Evolutionary conservation across 192 early-diverging fungal species (phyloP).

Genomic region (Backusella australiensis): DNA sequence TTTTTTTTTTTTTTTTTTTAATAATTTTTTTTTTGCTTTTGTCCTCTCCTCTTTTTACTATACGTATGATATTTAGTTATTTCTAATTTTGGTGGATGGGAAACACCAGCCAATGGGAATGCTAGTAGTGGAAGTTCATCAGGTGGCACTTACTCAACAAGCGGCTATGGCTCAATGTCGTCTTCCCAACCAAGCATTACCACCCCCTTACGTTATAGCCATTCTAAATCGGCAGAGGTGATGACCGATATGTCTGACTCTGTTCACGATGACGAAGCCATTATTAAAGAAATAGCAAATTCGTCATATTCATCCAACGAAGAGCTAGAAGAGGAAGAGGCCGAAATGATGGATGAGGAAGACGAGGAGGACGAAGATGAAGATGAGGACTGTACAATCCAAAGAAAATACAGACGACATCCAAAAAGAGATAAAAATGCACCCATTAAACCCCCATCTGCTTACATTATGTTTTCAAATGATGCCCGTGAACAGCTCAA

Average conservation of each 20-base stretch:
- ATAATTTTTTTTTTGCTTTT: background rate
- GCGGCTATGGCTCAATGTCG: slow-evolving; percentile 15
- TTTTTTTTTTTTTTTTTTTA: background rate
- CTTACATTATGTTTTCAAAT: slow-evolving; percentile 45
- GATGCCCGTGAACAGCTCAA: slow-evolving; percentile 37
- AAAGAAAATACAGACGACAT: slow-evolving; percentile 43
- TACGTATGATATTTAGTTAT: background rate
- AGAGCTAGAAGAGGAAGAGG: slow-evolving; percentile 17
- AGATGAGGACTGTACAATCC: background rate
- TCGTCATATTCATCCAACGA: slow-evolving; percentile 16
- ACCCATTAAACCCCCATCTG: slow-evolving; percentile 41
- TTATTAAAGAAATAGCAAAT: background rate
- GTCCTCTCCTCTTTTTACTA: background rate
- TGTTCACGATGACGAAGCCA: background rate
- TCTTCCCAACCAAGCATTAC: slow-evolving; percentile 3
- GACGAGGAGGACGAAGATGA: background rate
- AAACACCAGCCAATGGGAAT: background rate
- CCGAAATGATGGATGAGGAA: background rate
- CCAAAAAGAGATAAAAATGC: slow-evolving; percentile 43
- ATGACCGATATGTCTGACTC: background rate
- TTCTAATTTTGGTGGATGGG: background rate
- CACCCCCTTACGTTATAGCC: background rate
- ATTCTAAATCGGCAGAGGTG: background rate
- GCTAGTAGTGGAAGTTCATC: slow-evolving; percentile 8
- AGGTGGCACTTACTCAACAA: background rate